Conservation (phyloP, 2,329 filamentous ascomycete genomes). For the Sporothrix protearum region DNA sequence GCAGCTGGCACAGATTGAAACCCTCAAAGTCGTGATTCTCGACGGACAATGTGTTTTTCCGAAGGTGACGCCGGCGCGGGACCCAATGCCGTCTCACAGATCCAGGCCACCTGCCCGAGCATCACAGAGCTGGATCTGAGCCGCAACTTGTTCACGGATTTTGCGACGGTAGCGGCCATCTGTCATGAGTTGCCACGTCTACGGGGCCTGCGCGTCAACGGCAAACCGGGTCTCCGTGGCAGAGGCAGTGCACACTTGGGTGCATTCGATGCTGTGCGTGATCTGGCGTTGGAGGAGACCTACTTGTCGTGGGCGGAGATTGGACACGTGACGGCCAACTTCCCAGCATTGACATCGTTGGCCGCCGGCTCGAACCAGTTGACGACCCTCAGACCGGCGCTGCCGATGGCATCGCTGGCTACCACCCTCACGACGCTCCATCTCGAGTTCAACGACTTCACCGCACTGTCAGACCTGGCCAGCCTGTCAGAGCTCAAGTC, state of each 20-base stretch:
- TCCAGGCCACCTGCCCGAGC: constrained; percentile 56
- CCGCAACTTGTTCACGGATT: constrained; percentile 70
- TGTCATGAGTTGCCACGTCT: constrained; percentile 67
- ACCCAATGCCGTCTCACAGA: constrained; percentile 31
- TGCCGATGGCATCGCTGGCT: constrained; percentile 44
- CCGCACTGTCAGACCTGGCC: constrained; percentile 53
- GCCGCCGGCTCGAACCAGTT: constrained; percentile 58
- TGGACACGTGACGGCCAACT: constrained; percentile 51
- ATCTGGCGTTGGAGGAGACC: constrained; percentile 65
- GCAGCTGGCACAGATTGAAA: constrained; percentile 72
- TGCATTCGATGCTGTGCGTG: constrained; percentile 50
- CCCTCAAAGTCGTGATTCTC: constrained; percentile 76
- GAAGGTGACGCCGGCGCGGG: constrained; percentile 35
- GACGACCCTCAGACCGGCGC: constrained; percentile 43
- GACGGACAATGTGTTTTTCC: constrained; percentile 66
- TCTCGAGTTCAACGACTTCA: constrained; percentile 70
- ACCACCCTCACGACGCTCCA: constrained; percentile 59
- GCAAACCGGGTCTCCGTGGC: constrained; percentile 64
- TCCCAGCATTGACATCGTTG: constrained; percentile 50
- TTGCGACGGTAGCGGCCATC: constrained; percentile 65
- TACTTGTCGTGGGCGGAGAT: constrained; percentile 65
- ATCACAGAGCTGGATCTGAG: constrained; percentile 80
- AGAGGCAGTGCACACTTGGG: constrained; percentile 36
- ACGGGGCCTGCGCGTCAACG: constrained; percentile 65
- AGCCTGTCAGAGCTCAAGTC: constrained; percentile 50